Percentiles rank a stretch among this genome's conserved stretches.
Evolutionary conservation across 352 stramenopile species (phyloP).

Genomic region (Thalassiosira tumida): DNA sequence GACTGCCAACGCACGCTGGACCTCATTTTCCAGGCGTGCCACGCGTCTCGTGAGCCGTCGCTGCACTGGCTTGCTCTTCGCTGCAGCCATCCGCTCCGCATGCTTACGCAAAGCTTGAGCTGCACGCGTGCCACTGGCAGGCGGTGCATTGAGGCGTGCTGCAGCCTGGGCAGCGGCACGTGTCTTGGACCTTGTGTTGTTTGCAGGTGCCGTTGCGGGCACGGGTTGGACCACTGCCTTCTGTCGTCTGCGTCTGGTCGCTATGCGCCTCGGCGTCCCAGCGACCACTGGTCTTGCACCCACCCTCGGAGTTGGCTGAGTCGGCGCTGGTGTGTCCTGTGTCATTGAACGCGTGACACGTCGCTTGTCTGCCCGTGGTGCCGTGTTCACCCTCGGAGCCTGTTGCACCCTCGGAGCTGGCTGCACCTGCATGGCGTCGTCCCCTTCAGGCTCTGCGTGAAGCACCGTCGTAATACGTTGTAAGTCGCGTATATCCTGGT

Average conservation of each 20-base stretch:
- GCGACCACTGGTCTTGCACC: not conserved
- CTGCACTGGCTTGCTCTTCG: too few relatives aligned
- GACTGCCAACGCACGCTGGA: too few relatives aligned
- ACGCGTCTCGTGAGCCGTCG: too few relatives aligned
- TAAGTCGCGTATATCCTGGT: not conserved
- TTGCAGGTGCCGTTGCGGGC: not conserved
- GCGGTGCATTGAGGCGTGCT: too few relatives aligned
- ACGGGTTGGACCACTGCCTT: not conserved
- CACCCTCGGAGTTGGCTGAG: slow-evolving; percentile 8
- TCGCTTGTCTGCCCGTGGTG: not conserved
- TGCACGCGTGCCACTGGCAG: too few relatives aligned
- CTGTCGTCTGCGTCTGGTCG: not conserved
- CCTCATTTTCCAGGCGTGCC: too few relatives aligned
- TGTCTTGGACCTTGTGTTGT: not conserved
- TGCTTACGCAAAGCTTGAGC: too few relatives aligned
- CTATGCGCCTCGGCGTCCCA: not conserved
- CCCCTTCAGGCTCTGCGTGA: not conserved
- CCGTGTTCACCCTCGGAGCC: slow-evolving; percentile 9
- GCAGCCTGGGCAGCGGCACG: not conserved
- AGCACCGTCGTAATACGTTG: not conserved
- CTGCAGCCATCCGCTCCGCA: too few relatives aligned
- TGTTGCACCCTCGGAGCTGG: slow-evolving; percentile 1
- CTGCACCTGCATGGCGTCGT: not conserved
- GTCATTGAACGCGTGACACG: not conserved
- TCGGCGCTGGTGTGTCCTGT: not conserved